These are phyloP conservation scores for Pseudisothecium myosuroides DNA, from an alignment of 225 moss, liverwort and hornwort genomes.

Conservation along the genomic window DNA sequence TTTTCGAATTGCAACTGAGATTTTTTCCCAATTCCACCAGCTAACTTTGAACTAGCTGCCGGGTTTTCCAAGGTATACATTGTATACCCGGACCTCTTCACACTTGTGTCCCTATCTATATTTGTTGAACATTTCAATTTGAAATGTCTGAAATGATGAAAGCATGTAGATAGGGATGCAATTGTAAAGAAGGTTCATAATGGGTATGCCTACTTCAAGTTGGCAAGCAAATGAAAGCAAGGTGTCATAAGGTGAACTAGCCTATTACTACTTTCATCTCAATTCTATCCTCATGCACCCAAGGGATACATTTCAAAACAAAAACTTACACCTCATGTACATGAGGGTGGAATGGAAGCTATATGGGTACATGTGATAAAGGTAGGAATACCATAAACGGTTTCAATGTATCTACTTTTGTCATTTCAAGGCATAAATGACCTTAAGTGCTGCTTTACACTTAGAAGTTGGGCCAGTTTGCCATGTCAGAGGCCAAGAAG, in stretches of 20 bases:
- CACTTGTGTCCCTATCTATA: background rate
- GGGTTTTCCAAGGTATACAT: fast-evolving
- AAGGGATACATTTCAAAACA: background rate
- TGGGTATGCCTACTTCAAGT: background rate
- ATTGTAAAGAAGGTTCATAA: background rate
- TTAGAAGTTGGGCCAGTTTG: too few relatives aligned
- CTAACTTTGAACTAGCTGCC: too few relatives aligned
- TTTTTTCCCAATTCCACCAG: background rate
- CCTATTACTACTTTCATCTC: too few relatives aligned
- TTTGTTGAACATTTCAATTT: background rate
- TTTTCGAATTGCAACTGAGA: background rate
- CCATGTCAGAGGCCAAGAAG: too few relatives aligned
- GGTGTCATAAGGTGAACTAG: background rate
- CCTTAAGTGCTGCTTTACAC: too few relatives aligned
- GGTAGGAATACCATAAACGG: background rate
- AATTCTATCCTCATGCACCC: fast-evolving
- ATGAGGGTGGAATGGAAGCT: background rate
- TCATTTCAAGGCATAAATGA: background rate
- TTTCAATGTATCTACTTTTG: background rate
- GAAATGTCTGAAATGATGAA: background rate
- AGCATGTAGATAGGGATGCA: background rate
- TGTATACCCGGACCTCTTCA: background rate
- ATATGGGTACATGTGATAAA: background rate
- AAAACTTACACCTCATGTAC: background rate
- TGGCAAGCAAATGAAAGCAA: too few relatives aligned